A percentile compares a stretch with the other conserved stretches of the same genome.
Evolutionary conservation across 345 rosid genomes (phyloP).

Genomic region (Kandelia obovata): DNA sequence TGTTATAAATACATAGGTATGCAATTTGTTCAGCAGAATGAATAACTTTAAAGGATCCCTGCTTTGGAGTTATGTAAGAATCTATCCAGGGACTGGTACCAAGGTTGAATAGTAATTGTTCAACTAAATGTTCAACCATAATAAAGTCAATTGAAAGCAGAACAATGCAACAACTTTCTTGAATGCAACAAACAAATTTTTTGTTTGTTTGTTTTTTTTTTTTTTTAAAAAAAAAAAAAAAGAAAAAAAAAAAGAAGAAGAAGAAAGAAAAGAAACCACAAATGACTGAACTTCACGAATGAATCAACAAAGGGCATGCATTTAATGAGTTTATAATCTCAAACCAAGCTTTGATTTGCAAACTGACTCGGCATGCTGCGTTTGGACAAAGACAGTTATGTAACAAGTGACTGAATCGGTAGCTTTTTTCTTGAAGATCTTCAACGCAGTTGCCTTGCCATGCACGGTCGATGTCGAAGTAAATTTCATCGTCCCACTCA

Average conservation of each 20-base stretch:
- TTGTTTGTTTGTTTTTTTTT: too few species aligned
- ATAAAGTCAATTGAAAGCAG: neutral
- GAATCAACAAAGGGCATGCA: too few species aligned
- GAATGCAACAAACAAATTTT: too few species aligned
- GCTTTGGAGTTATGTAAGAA: neutral
- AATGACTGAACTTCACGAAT: too few species aligned
- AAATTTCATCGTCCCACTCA: slow-evolving; percentile 23
- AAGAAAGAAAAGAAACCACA: too few species aligned
- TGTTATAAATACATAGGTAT: neutral
- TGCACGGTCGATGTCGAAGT: slow-evolving; percentile 33
- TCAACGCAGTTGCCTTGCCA: slow-evolving; percentile 29
- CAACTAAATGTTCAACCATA: slow-evolving; percentile 6
- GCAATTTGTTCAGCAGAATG: neutral
- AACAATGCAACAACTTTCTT: slow-evolving; percentile 1
- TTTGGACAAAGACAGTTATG: neutral
- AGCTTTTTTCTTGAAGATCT: slow-evolving; percentile 21
- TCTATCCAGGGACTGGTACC: neutral
- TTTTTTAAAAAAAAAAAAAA: too few species aligned
- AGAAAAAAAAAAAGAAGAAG: too few species aligned
- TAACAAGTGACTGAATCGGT: slow-evolving; percentile 6
- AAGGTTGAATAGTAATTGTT: slow-evolving; percentile 7
- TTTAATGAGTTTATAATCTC: too few species aligned
- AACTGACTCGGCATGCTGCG: neutral
- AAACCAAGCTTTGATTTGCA: slow-evolving; percentile 7
- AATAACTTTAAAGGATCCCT: neutral